phyloP scores from a whole-genome alignment of 2,329 filamentous ascomycete genomes.

The Talaromyces sp. region DNA sequence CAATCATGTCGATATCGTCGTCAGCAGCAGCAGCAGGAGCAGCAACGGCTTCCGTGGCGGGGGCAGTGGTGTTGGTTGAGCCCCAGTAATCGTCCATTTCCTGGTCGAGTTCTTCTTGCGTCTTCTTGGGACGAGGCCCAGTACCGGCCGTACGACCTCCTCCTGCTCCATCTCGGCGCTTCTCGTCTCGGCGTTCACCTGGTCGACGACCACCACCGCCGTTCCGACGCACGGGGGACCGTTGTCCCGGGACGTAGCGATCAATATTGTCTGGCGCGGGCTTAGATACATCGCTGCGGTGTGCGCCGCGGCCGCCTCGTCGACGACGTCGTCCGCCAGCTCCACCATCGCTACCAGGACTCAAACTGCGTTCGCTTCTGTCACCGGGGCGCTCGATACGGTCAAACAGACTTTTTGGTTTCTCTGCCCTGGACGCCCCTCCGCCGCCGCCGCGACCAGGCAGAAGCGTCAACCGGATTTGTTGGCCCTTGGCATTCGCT shows the following conservation, averaged over 20 bases:
- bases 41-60: slow-evolving; percentile 23
- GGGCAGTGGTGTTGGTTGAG: slow-evolving; percentile 34
- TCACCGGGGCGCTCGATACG: slow-evolving; percentile 47
- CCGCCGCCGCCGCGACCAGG: slow-evolving; percentile 41
- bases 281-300: slow-evolving; percentile 51
- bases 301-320: slow-evolving; percentile 20
- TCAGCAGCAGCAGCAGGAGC: slow-evolving; percentile 23
- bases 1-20: slow-evolving; percentile 68
- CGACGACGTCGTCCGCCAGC: slow-evolving; percentile 32
- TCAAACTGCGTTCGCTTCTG: slow-evolving; percentile 38
- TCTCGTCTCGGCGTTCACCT: slow-evolving; percentile 37
- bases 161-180: slow-evolving; percentile 22
- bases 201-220: slow-evolving; percentile 44
- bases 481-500: slow-evolving; percentile 84
- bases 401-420: slow-evolving; percentile 61
- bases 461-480: slow-evolving; percentile 68
- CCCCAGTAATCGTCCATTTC: slow-evolving; percentile 95
- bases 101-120: slow-evolving; percentile 86
- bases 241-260: slow-evolving; percentile 66
- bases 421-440: slow-evolving; percentile 43
- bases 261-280: slow-evolving; percentile 66
- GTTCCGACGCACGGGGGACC: slow-evolving; percentile 33
- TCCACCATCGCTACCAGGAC: slow-evolving; percentile 32
- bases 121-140: slow-evolving; percentile 64
- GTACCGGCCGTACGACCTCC: slow-evolving; percentile 44